Evolutionary conservation across 2,329 filamentous ascomycete species (phyloP).

Genomic region (Xylariaceae sp.): DNA sequence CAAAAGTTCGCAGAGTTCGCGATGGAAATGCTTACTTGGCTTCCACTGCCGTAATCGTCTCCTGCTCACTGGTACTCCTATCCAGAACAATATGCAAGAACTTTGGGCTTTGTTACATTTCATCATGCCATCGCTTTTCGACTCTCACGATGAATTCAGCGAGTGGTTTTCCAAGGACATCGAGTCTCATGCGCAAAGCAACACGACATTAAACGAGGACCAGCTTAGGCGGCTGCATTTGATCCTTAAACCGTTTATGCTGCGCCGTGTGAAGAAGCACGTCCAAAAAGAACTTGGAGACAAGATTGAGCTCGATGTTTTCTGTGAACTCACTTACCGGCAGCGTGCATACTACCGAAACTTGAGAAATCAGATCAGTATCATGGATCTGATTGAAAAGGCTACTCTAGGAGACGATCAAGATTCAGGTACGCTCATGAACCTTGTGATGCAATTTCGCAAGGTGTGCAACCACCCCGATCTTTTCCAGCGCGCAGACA

Average conservation of each 20-base stretch:
- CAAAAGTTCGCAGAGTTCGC: conserved; percentile 94
- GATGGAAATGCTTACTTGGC: conserved; percentile 93
- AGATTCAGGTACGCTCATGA: conserved; percentile 96
- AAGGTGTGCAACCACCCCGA: conserved; percentile 99
- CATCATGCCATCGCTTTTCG: conserved; percentile 99
- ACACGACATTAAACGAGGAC: conserved; percentile 99
- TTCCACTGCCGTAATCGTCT: conserved; percentile 97
- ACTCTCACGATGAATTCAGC: conserved; percentile 90
- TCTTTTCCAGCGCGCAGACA: conserved; percentile 93
- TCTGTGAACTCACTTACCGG: conserved; percentile 95
- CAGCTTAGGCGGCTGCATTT: conserved; percentile 96
- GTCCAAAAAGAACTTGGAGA: conserved; percentile 98
- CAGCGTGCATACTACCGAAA: conserved; percentile 93
- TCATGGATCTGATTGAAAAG: conserved; percentile 98
- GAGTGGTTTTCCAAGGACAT: conserved; percentile 97
- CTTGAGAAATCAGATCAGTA: conserved; percentile 94
- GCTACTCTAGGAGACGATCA: conserved; percentile 91
- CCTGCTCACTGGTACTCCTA: conserved; percentile 92
- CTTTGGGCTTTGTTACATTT: conserved; percentile 97
- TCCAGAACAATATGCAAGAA: conserved; percentile 99
- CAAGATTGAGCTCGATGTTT: conserved; percentile 96
- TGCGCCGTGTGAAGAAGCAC: conserved; percentile 99
- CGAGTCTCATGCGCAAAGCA: conserved; percentile 96
- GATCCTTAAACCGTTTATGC: conserved; percentile 99
- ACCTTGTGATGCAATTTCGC: conserved; percentile 98